A percentile compares a stretch with the other conserved stretches of the same genome.
These are phyloP conservation scores for Silene coronaria DNA, from an alignment of 179 eudicot genomes.

Conservation along the genomic window DNA sequence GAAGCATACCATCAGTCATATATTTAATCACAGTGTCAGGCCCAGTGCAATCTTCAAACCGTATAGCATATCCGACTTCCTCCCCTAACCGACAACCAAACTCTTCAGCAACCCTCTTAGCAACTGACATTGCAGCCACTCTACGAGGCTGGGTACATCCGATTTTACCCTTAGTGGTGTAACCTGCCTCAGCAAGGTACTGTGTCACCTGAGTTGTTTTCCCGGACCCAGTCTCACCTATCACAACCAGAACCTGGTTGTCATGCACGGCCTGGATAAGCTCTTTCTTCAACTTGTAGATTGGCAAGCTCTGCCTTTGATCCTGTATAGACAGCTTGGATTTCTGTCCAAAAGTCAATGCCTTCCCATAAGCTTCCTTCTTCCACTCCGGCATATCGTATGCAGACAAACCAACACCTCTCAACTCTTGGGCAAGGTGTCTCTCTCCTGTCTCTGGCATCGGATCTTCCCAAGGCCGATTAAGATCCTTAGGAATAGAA, in stretches of 20 bases:
- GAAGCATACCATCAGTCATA: slow-evolving; percentile 99
- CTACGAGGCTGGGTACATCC: slow-evolving; percentile 98
- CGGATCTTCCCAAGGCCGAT: slow-evolving; percentile 99
- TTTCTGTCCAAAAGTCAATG: slow-evolving; percentile 83
- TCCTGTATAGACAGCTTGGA: slow-evolving; percentile 89
- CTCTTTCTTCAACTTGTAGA: slow-evolving; percentile 81
- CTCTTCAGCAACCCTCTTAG: slow-evolving; percentile 94
- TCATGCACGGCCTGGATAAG: slow-evolving; percentile 81
- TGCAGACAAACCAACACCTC: slow-evolving; percentile 92
- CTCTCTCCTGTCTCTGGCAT: slow-evolving; percentile 99
- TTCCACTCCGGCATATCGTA: slow-evolving; percentile 98
- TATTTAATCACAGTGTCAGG: slow-evolving; percentile 95
- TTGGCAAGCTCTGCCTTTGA: slow-evolving; percentile 92
- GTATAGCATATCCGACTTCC: slow-evolving; percentile 95
- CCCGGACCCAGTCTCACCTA: slow-evolving; percentile 51
- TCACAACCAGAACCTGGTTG: slow-evolving; percentile 86
- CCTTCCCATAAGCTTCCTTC: slow-evolving; percentile 89
- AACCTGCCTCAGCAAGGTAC: slow-evolving; percentile 50
- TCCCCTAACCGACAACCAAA: slow-evolving; percentile 93
- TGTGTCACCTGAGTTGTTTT: slow-evolving; percentile 50
- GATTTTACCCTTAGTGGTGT: slow-evolving; percentile 67
- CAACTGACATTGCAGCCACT: slow-evolving; percentile 97
- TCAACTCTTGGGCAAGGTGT: slow-evolving; percentile 93
- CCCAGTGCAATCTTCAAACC: slow-evolving; percentile 92
- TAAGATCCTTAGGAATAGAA: slow-evolving; percentile 94